Base-by-base conservation (phyloP, 2,329 filamentous ascomycete genomes). In the Talaromyces albobiverticillius region DNA sequence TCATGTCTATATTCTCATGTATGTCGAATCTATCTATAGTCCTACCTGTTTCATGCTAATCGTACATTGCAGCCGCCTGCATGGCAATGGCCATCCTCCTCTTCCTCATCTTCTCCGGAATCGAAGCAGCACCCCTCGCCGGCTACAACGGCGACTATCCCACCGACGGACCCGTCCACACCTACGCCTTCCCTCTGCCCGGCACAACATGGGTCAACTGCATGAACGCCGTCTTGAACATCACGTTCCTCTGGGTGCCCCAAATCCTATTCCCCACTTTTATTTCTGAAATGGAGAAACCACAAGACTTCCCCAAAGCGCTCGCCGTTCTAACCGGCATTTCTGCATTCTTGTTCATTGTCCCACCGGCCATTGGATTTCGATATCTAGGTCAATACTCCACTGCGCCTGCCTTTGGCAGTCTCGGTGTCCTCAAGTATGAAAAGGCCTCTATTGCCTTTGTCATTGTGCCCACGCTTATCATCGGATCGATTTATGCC, bases 261-360 rank as follows among this genome's bases (percentile, higher is more conserved):
- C 77, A 80, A 56, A 79, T 79, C 54, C 71, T 79, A 23, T 79
- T 80, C 63, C 77, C 77, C 1, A 76, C 74, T 13, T 80, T 80
- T 64, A 79, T 80, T 64, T 61, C 76, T 29, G 77, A 80, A 57
- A 79, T 79, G 76, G 72, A 79, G 55, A 64, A 62, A 11, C 77
- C 77, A 1, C 71, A 79, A 46, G 77, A 80, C 62, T 79, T 79
- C 63, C 76, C 77, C 42, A 80, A 80, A 55, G 67, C 76, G 2
- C 69, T 80, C 32, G 74, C 76, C 2, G 76, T 79, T 32, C 65
- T 79, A 3, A 62, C 72, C 2, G 71, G 18, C 2, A 73, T 79
- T 42, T 79, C 75, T 3, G 63, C 61, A 46, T 71, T 79, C 64
- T 66, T 80, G 1, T 79, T 80, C 68, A 76, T 79, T 59, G 71